Evolutionary conservation across 2,329 filamentous ascomycete genomes (phyloP).

Genomic region (Pseudogymnoascus sp.): DNA sequence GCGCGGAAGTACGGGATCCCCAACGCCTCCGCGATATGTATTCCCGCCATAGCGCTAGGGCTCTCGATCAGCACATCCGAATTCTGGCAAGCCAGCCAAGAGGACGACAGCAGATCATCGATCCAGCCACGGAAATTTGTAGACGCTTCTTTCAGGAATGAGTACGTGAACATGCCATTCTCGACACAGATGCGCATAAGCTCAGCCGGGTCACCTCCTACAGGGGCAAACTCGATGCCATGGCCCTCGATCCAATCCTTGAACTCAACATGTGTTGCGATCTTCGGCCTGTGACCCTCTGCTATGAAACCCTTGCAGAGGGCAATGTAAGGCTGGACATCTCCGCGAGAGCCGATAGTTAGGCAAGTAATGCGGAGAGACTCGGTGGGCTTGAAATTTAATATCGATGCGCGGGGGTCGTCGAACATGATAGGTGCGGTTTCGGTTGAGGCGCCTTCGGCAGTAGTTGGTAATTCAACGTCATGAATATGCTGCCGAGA

Average conservation of each 20-base stretch:
- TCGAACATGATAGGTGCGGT: constrained; percentile 78
- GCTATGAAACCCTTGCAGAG: constrained; percentile 83
- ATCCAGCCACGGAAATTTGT: constrained; percentile 90
- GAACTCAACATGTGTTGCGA: constrained; percentile 90
- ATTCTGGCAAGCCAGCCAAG: constrained; percentile 76
- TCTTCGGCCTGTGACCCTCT: constrained; percentile 78
- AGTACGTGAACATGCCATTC: constrained; percentile 91
- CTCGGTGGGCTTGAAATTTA: constrained; percentile 81
- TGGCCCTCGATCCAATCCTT: constrained; percentile 83
- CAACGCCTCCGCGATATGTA: constrained; percentile 92
- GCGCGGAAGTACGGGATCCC: constrained; percentile 92
- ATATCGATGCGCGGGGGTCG: constrained; percentile 76
- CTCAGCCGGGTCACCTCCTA: constrained; percentile 87
- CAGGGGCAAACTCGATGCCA: constrained; percentile 83
- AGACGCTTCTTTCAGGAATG: constrained; percentile 82
- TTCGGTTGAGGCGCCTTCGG: constrained; percentile 40
- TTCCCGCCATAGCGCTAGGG: constrained; percentile 92
- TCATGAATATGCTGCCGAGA: constrained; percentile 43
- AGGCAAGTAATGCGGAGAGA: constrained; percentile 81
- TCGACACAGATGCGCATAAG: constrained; percentile 95
- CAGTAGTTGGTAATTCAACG: constrained; percentile 40
- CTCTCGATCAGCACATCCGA: constrained; percentile 90
- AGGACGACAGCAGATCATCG: constrained; percentile 73
- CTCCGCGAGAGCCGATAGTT: constrained; percentile 90
- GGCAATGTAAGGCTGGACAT: constrained; percentile 96